phyloP scores from a whole-genome alignment of 2,329 filamentous ascomycete species.

The Fusarium denticulatum region DNA sequence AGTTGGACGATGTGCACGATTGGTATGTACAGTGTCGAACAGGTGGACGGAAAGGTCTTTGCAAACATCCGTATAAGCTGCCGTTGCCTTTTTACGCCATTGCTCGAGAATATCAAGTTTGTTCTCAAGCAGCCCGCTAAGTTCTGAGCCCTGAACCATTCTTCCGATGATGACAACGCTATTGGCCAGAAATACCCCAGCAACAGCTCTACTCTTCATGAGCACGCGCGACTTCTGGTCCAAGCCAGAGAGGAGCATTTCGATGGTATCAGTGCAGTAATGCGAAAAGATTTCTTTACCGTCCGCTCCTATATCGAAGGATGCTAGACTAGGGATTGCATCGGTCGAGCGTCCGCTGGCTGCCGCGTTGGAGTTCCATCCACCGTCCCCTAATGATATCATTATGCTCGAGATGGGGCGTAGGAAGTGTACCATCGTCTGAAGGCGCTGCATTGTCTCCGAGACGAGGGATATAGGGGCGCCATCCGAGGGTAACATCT shows the following conservation, averaged over 20 bases:
- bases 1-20: conserved; percentile 74
- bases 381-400: conserved; percentile 90
- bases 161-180: conserved; percentile 85
- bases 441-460: conserved; percentile 86
- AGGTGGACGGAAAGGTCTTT: conserved; percentile 86
- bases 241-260: conserved; percentile 78
- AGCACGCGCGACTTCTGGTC: conserved; percentile 77
- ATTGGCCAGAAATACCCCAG: conserved; percentile 93
- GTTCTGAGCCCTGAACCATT: conserved; percentile 82
- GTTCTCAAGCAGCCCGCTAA: conserved; percentile 75
- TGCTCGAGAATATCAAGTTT: conserved; percentile 75
- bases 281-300: conserved; percentile 88
- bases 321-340: conserved; percentile 74
- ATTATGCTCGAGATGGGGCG: conserved; percentile 88
- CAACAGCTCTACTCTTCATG: conserved; percentile 79
- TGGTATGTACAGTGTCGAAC: conserved; percentile 92
- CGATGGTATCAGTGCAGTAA: conserved; percentile 90
- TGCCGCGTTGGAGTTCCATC: conserved; percentile 74
- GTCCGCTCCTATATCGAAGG: conserved; percentile 89
- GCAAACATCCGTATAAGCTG: conserved; percentile 86
- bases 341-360: conserved; percentile 67
- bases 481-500: conserved; percentile 79
- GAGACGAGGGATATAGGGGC: conserved; percentile 80
- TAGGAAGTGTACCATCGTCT: conserved; percentile 87
- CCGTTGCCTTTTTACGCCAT: conserved; percentile 88